Conservation (phyloP, 2,329 filamentous ascomycete genomes). For the Byssochlamys sp. region DNA sequence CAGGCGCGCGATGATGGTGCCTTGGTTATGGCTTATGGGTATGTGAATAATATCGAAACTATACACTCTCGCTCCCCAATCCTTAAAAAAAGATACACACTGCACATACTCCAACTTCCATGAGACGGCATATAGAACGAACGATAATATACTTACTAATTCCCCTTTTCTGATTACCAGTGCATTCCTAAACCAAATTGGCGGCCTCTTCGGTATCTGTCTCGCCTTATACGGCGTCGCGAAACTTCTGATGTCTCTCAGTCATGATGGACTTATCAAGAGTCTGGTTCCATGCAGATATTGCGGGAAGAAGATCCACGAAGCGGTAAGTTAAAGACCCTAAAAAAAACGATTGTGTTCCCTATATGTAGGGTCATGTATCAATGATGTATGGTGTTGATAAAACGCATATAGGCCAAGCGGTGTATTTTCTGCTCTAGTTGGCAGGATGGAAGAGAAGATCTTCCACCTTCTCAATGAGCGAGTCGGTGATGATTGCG, state of each 20-base stretch:
- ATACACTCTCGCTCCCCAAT: neutral
- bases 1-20: slow-evolving; percentile 63
- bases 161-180: neutral
- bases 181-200: slow-evolving; percentile 4
- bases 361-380: neutral
- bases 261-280: slow-evolving; percentile 6
- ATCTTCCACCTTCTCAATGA: slow-evolving; percentile 46
- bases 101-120: too few species aligned
- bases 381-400: neutral
- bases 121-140: neutral
- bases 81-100: too few species aligned
- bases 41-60: slow-evolving; percentile 12
- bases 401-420: neutral
- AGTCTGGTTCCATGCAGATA: slow-evolving; percentile 7
- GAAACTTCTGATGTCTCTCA: slow-evolving; percentile 4
- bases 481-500: neutral
- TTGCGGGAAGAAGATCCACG: slow-evolving; percentile 4
- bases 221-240: slow-evolving; percentile 5
- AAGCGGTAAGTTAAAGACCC: neutral
- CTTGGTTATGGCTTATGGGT: slow-evolving; percentile 63
- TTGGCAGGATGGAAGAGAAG: slow-evolving; percentile 24
- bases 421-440: slow-evolving; percentile 1
- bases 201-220: slow-evolving; percentile 2
- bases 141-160: neutral
- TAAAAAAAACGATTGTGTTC: neutral